Conservation (phyloP, 257 asterid species). For the Fraxinus anomala region DNA sequence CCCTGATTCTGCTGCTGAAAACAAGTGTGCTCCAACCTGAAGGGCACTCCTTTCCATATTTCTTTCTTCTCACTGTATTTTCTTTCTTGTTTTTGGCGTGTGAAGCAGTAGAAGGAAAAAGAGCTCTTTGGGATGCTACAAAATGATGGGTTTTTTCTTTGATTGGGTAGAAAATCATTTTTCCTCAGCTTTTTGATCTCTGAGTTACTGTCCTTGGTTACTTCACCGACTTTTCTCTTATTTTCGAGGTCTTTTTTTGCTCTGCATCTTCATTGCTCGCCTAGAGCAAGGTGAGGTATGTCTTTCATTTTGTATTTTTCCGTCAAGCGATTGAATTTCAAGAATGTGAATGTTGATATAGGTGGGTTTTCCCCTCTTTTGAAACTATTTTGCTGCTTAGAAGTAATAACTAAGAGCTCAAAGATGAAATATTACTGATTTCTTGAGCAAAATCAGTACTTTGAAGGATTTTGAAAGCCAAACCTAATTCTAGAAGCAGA, state of each 20-base stretch:
- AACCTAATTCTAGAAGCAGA: neutral
- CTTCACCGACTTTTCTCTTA: conserved; percentile 35
- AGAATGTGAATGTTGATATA: conserved; percentile 23
- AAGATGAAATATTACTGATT: conserved; percentile 22
- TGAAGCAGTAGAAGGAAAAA: conserved; percentile 13
- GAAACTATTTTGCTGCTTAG: conserved; percentile 23
- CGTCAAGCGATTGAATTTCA: conserved; percentile 15
- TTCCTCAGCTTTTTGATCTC: conserved; percentile 21
- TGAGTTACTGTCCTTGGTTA: conserved; percentile 1
- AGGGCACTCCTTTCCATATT: conserved; percentile 16
- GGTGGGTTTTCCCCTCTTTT: conserved; percentile 19
- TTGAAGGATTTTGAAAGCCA: neutral
- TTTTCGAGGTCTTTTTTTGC: conserved; percentile 4
- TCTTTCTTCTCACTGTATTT: conserved; percentile 29
- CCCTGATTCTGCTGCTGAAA: neutral
- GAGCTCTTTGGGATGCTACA: conserved; percentile 16
- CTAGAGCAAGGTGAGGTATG: conserved; percentile 23
- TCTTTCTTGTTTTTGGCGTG: conserved; percentile 20
- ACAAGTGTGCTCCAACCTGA: conserved; percentile 27
- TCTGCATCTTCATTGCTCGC: conserved; percentile 11
- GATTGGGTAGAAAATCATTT: conserved; percentile 22
- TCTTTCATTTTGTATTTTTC: conserved; percentile 6
- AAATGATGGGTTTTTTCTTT: conserved; percentile 24
- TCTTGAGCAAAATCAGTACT: conserved; percentile 29
- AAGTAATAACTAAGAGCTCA: conserved; percentile 6